Evolutionary conservation across 139 green algal genomes (phyloP), one percentile per base, ranked within the genome.

Genomic region (Choricystis sp.): DNA sequence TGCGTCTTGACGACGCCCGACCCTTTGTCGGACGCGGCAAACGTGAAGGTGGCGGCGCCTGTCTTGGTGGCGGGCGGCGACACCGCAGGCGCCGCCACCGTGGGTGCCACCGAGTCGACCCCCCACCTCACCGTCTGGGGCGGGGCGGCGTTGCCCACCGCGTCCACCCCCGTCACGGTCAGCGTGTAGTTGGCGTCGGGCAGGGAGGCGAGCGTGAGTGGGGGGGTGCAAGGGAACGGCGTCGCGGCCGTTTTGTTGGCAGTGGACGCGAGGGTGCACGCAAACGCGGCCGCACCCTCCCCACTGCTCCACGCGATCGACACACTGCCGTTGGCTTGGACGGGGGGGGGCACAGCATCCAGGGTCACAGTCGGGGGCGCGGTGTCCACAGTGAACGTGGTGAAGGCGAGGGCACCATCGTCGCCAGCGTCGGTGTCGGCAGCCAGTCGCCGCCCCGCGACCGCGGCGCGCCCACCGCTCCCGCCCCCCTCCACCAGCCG

Each of bases 351-450:
- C n/a, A 19, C 23, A 16, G 62, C 40, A 3, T 55, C 57, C n/a
- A 79, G 61, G 48, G 24, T 57, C 2, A 61, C 57, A 1, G 4
- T 57, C 4, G 74, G 74, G 2, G 74, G 49, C 9, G 40, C 62
- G 19, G 63, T 64, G 61, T 80, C 74, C 20, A 80, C 26, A 9
- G 48, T 24, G 26, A 79, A 77, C 29, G 26, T 24, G 1, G 56
- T 26, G 0, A 66, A 4, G 0, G 60, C 70, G 14, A 49, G 55
- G 21, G 56, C 28, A 48, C 31, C 56, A 16, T 21, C 25, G 19
- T 19, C 31, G 19, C 31, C 27, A 1, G 58, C 25, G 26, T 9
- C 58, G n/a, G 57, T 40, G 31, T 4, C 4, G 29, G 28, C 56
- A 22, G 4, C 21, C 9, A 20, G 5, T 19, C 56, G 49, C 23